These are phyloP conservation scores for Torulaspora gathmanii DNA, from an alignment of 805 yeast genomes.

Conservation along the genomic window DNA sequence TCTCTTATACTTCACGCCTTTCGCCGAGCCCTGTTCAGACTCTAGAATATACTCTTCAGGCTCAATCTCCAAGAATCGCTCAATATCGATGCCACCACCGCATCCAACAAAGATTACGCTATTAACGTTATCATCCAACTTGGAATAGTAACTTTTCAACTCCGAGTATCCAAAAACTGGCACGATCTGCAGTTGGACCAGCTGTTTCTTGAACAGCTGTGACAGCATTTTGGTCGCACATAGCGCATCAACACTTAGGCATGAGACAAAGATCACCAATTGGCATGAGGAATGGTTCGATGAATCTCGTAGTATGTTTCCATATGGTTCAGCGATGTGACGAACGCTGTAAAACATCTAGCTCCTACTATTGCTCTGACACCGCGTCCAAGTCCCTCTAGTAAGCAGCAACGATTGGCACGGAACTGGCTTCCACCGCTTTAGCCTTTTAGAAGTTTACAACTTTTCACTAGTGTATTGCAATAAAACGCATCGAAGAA, in stretches of 20 bases:
- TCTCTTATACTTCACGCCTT: conserved; percentile 41
- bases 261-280: conserved; percentile 80
- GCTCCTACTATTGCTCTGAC: neutral
- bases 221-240: conserved; percentile 82
- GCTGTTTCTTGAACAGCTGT: conserved; percentile 64
- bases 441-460: neutral
- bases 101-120: conserved; percentile 83
- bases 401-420: neutral
- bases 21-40: conserved; percentile 26
- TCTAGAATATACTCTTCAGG: conserved; percentile 46
- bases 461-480: neutral
- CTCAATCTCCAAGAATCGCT: conserved; percentile 62
- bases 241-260: conserved; percentile 84
- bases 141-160: conserved; percentile 54
- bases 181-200: conserved; percentile 79
- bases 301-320: conserved; percentile 63
- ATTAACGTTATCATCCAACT: conserved; percentile 67
- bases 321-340: conserved; percentile 63
- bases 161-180: conserved; percentile 93
- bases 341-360: conserved; percentile 71
- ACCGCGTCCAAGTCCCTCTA: neutral
- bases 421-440: neutral
- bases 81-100: conserved; percentile 88
- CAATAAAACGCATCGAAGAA: neutral
- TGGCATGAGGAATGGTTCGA: conserved; percentile 90